Percentiles rank a stretch among this genome's conserved stretches.
Conservation (phyloP, 106 monocot genomes). For the Hemerocallis citrina region DNA sequence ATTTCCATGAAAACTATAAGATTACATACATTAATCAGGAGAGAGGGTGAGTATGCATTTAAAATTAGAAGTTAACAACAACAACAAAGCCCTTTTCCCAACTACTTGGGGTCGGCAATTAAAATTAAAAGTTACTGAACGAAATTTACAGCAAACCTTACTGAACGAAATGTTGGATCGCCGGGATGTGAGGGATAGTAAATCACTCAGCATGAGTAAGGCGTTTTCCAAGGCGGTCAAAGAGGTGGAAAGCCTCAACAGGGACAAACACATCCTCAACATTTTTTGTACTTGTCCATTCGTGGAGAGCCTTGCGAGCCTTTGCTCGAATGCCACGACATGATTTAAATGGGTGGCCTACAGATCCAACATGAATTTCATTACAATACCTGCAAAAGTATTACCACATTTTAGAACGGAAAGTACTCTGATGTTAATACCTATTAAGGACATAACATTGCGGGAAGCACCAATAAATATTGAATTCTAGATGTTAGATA, state of each 20-base stretch:
- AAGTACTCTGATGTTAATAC: neutral
- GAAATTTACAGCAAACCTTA: no score
- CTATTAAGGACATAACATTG: no score
- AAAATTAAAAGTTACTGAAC: no score
- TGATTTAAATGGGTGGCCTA: constrained; percentile 76
- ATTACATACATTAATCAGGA: no score
- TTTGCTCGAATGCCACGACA: constrained; percentile 63
- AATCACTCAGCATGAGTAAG: constrained; percentile 81
- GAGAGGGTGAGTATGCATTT: no score
- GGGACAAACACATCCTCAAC: constrained; percentile 66
- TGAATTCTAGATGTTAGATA: no score
- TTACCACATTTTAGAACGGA: neutral
- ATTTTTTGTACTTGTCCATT: constrained; percentile 60
- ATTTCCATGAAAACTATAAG: no score
- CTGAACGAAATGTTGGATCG: no score
- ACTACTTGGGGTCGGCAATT: no score
- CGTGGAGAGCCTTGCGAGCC: constrained; percentile 54
- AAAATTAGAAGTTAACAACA: no score
- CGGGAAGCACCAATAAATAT: no score
- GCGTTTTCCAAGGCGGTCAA: constrained; percentile 76
- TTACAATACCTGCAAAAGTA: constrained; percentile 60
- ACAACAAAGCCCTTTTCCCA: no score
- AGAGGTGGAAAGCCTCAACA: constrained; percentile 69
- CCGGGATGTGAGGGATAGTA: constrained; percentile 58
- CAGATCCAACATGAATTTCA: constrained; percentile 77